phyloP scores from a whole-genome alignment of 371 early-diverging fungal genomes.

The Mycotypha africana region DNA sequence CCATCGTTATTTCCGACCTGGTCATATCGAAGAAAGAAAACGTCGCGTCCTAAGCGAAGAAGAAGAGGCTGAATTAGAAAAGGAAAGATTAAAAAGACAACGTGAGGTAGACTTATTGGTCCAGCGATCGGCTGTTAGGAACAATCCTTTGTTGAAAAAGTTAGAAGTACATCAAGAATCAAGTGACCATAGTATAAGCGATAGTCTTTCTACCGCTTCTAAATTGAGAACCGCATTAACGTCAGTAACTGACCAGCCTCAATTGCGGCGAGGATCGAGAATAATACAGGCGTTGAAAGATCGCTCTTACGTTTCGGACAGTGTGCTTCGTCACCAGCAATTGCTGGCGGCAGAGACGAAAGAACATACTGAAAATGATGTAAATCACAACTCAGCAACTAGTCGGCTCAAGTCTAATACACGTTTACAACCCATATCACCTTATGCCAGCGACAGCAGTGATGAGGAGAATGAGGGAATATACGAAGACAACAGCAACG shows the following conservation, averaged over 20 bases:
- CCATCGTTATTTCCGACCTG: constrained; percentile 25
- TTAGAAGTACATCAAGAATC: constrained; percentile 19
- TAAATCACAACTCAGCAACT: no score
- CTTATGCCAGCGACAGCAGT: no score
- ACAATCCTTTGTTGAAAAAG: constrained; percentile 27
- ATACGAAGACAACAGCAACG: no score
- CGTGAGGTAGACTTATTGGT: constrained; percentile 21
- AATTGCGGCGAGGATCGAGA: constrained; percentile 14
- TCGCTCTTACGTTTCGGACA: constrained; percentile 18
- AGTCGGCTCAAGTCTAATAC: no score
- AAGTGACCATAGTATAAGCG: no score
- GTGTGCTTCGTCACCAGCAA: constrained; percentile 21
- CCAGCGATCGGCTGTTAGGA: constrained; percentile 30
- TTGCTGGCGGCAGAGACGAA: no score
- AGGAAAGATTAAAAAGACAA: constrained; percentile 14
- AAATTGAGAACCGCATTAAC: no score
- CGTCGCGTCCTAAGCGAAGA: constrained; percentile 26
- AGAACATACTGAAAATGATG: no score
- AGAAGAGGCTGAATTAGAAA: constrained; percentile 24
- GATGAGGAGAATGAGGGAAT: no score
- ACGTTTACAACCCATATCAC: no score
- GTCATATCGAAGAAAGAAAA: constrained; percentile 26
- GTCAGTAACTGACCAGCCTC: no score
- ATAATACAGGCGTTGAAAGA: constrained; percentile 22
- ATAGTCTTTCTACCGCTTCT: no score